A percentile compares a stretch with the other conserved stretches of the same genome.
Conservation (phyloP, 2,329 filamentous ascomycete species). For the Arthrinium puccinioides region DNA sequence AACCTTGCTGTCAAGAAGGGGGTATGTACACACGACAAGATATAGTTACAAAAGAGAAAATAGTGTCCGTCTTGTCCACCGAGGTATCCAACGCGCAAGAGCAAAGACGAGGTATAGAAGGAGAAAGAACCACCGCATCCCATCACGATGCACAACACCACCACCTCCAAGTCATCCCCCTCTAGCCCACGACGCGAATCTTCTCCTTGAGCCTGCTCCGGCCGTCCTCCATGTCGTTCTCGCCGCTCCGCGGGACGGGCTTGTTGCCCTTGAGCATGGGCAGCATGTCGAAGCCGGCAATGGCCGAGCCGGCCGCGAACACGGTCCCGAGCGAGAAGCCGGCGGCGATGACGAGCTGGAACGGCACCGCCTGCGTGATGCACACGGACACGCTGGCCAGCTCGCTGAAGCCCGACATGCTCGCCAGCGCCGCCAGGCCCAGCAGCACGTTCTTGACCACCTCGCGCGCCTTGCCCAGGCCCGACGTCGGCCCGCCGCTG, state of each 20-base stretch:
- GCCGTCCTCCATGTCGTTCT: neutral
- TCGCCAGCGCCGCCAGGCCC: conserved; percentile 12
- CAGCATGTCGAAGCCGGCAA: conserved; percentile 14
- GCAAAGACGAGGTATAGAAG: too few relatives aligned
- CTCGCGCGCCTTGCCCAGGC: conserved; percentile 7
- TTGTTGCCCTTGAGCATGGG: conserved; percentile 1
- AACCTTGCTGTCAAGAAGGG: too few relatives aligned
- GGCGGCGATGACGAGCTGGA: conserved; percentile 16
- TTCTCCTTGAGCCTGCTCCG: neutral
- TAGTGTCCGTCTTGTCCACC: too few relatives aligned
- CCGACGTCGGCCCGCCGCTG: conserved; percentile 2
- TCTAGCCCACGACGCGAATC: too few relatives aligned
- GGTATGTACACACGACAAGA: too few relatives aligned
- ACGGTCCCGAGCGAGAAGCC: conserved; percentile 16
- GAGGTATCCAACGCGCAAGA: too few relatives aligned
- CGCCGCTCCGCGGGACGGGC: neutral
- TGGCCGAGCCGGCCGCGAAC: conserved; percentile 13
- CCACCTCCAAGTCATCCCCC: too few relatives aligned
- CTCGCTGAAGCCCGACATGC: conserved; percentile 20
- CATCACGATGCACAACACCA: too few relatives aligned
- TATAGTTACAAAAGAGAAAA: too few relatives aligned
- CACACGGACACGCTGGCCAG: conserved; percentile 19
- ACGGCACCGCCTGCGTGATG: conserved; percentile 17
- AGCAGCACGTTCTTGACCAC: conserved; percentile 20
- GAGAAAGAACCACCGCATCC: too few relatives aligned